Evolutionary conservation across 768 basidiomycete species (phyloP).

Genomic region (Suillus spraguei): DNA sequence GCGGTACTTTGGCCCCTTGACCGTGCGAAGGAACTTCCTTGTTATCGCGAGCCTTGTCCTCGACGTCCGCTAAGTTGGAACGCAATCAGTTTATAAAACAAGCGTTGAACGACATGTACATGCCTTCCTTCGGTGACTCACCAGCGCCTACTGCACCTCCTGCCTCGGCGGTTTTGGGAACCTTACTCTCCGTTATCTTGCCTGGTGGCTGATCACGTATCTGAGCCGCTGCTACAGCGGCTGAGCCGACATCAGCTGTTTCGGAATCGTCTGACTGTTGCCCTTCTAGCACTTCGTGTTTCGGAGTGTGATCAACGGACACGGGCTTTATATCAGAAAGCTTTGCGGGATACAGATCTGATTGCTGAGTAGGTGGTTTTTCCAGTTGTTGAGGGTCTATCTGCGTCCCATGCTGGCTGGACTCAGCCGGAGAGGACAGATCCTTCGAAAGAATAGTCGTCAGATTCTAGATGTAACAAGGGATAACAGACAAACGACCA

Average conservation of each 20-base stretch:
- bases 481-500: background rate
- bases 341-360: background rate
- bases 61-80: background rate
- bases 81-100: background rate
- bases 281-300: background rate
- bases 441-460: background rate
- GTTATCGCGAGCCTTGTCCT: conserved; percentile 1
- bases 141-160: background rate
- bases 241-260: background rate
- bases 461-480: background rate
- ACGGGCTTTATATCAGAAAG: background rate
- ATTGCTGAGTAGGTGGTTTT: background rate
- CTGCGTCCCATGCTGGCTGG: background rate
- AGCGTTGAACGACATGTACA: background rate
- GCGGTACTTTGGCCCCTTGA: background rate
- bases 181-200: background rate
- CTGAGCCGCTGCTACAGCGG: background rate
- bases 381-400: background rate
- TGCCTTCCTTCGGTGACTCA: conserved; percentile 17
- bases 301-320: background rate
- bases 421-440: background rate
- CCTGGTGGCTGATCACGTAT: background rate
- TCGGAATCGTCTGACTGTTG: background rate
- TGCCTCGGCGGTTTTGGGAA: background rate
- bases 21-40: background rate